phyloP scores from a whole-genome alignment of 495 filamentous ascomycete genomes.

The Penicillium daleae region DNA sequence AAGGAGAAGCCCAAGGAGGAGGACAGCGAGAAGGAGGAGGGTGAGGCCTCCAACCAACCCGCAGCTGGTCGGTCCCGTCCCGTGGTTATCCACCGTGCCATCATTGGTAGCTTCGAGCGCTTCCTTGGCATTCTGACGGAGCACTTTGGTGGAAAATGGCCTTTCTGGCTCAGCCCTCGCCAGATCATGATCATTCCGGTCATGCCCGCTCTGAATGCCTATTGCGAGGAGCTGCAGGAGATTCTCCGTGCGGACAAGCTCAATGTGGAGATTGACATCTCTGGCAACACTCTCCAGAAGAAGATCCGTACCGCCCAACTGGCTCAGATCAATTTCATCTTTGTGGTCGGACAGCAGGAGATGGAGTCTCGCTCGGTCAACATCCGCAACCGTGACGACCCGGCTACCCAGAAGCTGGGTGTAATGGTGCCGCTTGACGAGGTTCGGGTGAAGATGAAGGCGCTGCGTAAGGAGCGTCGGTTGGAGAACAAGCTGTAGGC shows the following conservation, averaged over 20 bases:
- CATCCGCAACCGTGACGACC: slow-evolving; percentile 88
- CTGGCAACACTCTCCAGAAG: slow-evolving; percentile 70
- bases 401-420: slow-evolving; percentile 75
- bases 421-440: slow-evolving; percentile 75
- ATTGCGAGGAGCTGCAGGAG: slow-evolving; percentile 79
- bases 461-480: slow-evolving; percentile 67
- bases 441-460: slow-evolving; percentile 70
- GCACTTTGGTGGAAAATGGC: slow-evolving; percentile 97
- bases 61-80: slow-evolving; percentile 80
- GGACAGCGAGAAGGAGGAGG: slow-evolving; percentile 34
- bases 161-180: slow-evolving; percentile 93
- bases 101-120: slow-evolving; percentile 90
- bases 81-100: slow-evolving; percentile 96
- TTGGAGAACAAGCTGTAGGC: slow-evolving; percentile 55
- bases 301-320: slow-evolving; percentile 47
- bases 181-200: slow-evolving; percentile 93
- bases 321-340: slow-evolving; percentile 90
- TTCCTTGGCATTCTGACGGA: slow-evolving; percentile 93
- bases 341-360: slow-evolving; percentile 86
- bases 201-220: slow-evolving; percentile 80
- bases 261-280: slow-evolving; percentile 84
- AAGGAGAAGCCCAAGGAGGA: slow-evolving; percentile 57
- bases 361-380: slow-evolving; percentile 78
- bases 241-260: slow-evolving; percentile 58
- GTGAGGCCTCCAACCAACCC: slow-evolving; percentile 39